Evolutionary conservation across 2,329 filamentous ascomycete genomes (phyloP), one percentile per base, ranked within the genome.

Genomic region (Aspergillus melleus): DNA sequence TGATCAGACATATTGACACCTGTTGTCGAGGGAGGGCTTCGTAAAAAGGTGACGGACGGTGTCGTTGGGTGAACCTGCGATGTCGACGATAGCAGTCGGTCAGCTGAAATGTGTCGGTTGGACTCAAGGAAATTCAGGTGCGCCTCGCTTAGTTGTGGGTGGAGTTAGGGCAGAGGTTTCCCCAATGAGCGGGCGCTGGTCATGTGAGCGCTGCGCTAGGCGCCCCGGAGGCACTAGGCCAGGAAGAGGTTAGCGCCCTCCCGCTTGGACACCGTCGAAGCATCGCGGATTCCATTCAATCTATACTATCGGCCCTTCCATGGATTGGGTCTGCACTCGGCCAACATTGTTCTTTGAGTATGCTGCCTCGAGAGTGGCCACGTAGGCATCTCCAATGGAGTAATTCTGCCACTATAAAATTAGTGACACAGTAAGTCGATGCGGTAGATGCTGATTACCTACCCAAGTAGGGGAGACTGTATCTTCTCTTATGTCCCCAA

Each of bases 1-100:
- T 82, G 84, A 84, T 96, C 92, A 90, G 92, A 96, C 92, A 96
- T 96, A 90, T 83, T 61, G 81, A 69, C 69, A 72, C 68, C 68
- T 72, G 70, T 71, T 76, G 72, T 74, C 72, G 72, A 70, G 66
- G 72, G 70, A 72, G 68, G 72, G 72, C 64, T 74, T 74, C 67
- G 74, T 76, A 68, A 72, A 65, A 74, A 70, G 70, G 72, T 69
- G 65, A 69, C 67, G 72, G 72, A 71, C 66, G 68, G 75, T 74
- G 73, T 72, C 73, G 72, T 74, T 73, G 68, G 72, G 73, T 70
- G 71, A 69, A 54, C 69, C 64, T 71, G 74, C 71, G 72, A 68
- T 66, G 70, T 73, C 70, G 69, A 67, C 64, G 62, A 62, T 68
- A 69, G 68, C 68, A 64, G 70, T 73, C 72, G 69, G 71, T 74